phyloP scores from a whole-genome alignment of 768 basidiomycete genomes.

The Macrolepiota dolichaula region DNA sequence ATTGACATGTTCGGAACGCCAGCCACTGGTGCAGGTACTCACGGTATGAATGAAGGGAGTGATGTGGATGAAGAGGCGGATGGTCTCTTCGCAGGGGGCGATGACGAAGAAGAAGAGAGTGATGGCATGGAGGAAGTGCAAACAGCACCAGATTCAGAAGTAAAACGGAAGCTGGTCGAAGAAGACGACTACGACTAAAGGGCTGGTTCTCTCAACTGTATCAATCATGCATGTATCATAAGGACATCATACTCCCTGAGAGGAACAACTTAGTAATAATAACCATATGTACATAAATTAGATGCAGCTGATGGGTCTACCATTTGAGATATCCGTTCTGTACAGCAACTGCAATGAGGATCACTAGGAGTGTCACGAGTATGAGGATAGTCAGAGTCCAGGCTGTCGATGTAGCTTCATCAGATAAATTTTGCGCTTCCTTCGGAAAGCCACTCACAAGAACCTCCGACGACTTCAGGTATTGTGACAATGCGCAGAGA shows the following conservation, averaged over 20 bases:
- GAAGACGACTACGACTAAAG: constrained; percentile 81
- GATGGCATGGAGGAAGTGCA: constrained; percentile 82
- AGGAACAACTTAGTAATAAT: constrained; percentile 15
- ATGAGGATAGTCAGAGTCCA: constrained; percentile 37
- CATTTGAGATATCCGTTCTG: constrained; percentile 21
- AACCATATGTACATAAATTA: constrained; percentile 12
- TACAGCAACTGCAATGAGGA: constrained; percentile 39
- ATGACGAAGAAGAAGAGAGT: constrained; percentile 74
- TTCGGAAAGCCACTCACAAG: constrained; percentile 40
- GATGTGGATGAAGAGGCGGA: constrained; percentile 74
- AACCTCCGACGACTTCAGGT: constrained; percentile 36
- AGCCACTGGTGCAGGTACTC: constrained; percentile 27
- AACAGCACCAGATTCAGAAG: constrained; percentile 45
- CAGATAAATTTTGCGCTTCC: constrained; percentile 8
- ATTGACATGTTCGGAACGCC: constrained; percentile 59
- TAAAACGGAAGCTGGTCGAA: constrained; percentile 78
- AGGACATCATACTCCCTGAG: constrained; percentile 13
- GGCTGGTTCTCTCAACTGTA: constrained; percentile 1
- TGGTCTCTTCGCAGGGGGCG: constrained; percentile 72
- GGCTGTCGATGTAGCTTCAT: constrained; percentile 21
- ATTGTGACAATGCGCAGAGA: constrained; percentile 66
- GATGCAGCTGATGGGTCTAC: background rate
- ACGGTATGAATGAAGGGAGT: constrained; percentile 55
- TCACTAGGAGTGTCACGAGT: constrained; percentile 37
- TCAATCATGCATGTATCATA: constrained; percentile 14